phyloP scores from a whole-genome alignment of 129 eudicot species.

The Flaveria linearis region DNA sequence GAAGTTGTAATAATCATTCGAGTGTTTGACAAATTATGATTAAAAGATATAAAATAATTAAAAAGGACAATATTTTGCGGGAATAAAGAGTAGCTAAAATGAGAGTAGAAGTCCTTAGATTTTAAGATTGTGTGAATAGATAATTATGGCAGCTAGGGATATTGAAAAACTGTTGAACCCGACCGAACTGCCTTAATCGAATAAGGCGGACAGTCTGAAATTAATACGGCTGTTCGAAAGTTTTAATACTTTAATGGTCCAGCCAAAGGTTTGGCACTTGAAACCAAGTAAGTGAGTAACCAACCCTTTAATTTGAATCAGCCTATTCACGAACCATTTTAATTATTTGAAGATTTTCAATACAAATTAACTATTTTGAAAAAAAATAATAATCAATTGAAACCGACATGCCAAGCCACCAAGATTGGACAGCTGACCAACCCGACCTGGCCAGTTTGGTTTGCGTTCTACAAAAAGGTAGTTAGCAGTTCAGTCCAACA shows the following conservation, averaged over 20 bases:
- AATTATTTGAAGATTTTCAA: neutral
- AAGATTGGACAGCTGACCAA: neutral
- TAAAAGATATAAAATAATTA: neutral
- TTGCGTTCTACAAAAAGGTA: neutral
- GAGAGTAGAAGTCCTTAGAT: neutral
- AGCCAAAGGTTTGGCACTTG: neutral
- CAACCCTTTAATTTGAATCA: neutral
- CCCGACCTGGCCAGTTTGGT: neutral
- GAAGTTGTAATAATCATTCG: neutral
- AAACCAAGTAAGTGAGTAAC: neutral
- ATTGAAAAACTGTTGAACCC: neutral
- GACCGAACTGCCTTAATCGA: too few species aligned
- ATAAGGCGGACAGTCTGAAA: neutral
- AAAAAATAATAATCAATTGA: neutral
- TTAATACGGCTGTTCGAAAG: too few species aligned
- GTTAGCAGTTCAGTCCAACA: neutral
- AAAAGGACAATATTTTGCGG: neutral
- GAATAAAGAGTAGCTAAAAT: neutral
- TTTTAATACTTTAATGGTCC: neutral
- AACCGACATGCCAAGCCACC: neutral
- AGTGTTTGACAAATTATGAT: neutral
- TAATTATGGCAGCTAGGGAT: neutral
- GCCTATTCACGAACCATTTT: neutral
- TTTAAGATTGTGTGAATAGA: neutral
- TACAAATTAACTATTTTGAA: neutral